A percentile compares a stretch with the other conserved stretches of the same genome.
Conservation (phyloP, 2,329 filamentous ascomycete genomes). For the Calonectria henricotiae region DNA sequence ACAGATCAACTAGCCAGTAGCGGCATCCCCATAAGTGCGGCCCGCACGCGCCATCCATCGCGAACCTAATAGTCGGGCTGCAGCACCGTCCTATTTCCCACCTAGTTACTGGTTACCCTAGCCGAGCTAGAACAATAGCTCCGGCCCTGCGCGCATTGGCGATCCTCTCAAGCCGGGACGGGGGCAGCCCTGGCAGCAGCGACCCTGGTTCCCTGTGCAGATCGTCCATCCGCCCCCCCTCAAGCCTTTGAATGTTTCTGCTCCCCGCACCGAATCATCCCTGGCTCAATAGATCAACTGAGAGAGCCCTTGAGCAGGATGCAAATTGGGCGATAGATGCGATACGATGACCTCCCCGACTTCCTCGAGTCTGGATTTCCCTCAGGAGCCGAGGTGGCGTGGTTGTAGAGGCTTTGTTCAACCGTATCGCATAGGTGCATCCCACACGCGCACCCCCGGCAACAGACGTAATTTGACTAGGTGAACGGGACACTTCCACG, state of each 20-base stretch:
- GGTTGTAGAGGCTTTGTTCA: slow-evolving; percentile 49
- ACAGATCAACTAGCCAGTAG: slow-evolving; percentile 28
- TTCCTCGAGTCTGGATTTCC: slow-evolving; percentile 40
- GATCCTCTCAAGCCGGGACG: slow-evolving; percentile 45
- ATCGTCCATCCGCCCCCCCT: slow-evolving; percentile 48
- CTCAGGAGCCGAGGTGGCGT: slow-evolving; percentile 54
- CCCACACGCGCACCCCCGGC: slow-evolving; percentile 43
- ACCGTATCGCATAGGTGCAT: slow-evolving; percentile 48
- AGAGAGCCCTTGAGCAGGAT: slow-evolving; percentile 21
- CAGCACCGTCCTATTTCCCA: slow-evolving; percentile 27
- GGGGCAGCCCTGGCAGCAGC: slow-evolving; percentile 46
- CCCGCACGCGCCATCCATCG: slow-evolving; percentile 31
- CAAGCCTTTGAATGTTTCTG: slow-evolving; percentile 28
- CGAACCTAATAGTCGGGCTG: slow-evolving; percentile 28
- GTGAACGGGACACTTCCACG: slow-evolving; percentile 36
- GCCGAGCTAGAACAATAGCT: slow-evolving; percentile 33
- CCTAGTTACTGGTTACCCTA: slow-evolving; percentile 24
- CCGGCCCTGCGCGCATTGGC: slow-evolving; percentile 48
- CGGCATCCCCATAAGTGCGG: slow-evolving; percentile 34
- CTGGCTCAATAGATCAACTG: slow-evolving; percentile 28
- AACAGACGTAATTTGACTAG: slow-evolving; percentile 44
- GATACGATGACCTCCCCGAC: slow-evolving; percentile 44
- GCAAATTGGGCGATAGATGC: slow-evolving; percentile 43
- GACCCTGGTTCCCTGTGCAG: slow-evolving; percentile 51
- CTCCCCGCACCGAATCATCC: slow-evolving; percentile 29